These are phyloP conservation scores for Fusarium tupiense DNA, from an alignment of 2,329 filamentous ascomycete species.

Conservation along the genomic window DNA sequence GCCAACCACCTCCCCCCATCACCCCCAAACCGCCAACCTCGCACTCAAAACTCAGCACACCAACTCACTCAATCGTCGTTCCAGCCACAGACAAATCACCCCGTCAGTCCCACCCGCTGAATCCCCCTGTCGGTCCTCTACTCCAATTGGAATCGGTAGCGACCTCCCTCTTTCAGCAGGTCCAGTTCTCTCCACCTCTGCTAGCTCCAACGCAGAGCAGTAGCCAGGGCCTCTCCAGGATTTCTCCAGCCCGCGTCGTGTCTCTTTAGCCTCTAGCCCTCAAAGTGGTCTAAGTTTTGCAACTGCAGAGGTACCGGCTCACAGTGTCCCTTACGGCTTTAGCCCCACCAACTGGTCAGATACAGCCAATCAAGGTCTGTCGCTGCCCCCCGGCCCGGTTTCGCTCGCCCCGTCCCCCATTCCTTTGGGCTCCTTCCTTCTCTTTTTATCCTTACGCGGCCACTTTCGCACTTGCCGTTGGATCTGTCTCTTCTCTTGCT, in stretches of 20 bases:
- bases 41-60: conserved; percentile 9
- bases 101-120: neutral
- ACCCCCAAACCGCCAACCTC: conserved; percentile 16
- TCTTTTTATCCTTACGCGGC: conserved; percentile 37
- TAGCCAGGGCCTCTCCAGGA: conserved; percentile 25
- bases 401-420: conserved; percentile 33
- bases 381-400: conserved; percentile 20
- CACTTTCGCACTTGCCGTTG: conserved; percentile 33
- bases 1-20: conserved; percentile 27
- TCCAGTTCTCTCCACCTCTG: conserved; percentile 8
- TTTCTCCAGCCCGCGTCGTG: conserved; percentile 20
- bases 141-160: conserved; percentile 18
- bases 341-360: neutral
- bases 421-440: conserved; percentile 29
- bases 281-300: neutral
- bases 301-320: conserved; percentile 36
- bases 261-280: conserved; percentile 1
- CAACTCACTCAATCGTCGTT: conserved; percentile 18
- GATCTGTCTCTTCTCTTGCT: conserved; percentile 23
- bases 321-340: conserved; percentile 39
- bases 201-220: conserved; percentile 12
- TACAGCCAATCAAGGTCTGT: conserved; percentile 14
- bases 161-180: conserved; percentile 36
- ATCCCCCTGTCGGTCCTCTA: conserved; percentile 20
- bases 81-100: conserved; percentile 31